Conservation (phyloP, 345 rosid genomes). For the Lepidium didymum region DNA sequence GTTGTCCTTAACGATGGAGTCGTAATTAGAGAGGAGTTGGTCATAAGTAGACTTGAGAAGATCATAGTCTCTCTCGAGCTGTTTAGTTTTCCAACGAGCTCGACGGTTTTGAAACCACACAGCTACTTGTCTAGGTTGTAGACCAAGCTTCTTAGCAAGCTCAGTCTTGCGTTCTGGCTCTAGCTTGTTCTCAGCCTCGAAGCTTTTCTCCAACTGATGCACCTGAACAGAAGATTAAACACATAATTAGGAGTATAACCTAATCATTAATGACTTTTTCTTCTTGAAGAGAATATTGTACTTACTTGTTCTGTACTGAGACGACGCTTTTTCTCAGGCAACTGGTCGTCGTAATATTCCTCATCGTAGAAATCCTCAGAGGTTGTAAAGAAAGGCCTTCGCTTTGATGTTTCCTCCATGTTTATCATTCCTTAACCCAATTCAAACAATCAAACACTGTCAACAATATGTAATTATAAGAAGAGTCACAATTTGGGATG, state of each 20-base stretch:
- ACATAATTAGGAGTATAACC: no score
- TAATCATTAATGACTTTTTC: not conserved
- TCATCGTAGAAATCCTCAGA: constrained; percentile 66
- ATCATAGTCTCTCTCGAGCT: constrained; percentile 82
- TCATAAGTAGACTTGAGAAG: constrained; percentile 75
- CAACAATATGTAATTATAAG: not conserved
- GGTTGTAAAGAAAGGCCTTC: constrained; percentile 66
- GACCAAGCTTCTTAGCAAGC: constrained; percentile 80
- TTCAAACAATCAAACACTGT: not conserved
- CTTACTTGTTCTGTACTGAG: constrained; percentile 68
- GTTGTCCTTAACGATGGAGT: constrained; percentile 49
- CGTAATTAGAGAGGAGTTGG: constrained; percentile 55
- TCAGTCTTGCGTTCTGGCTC: constrained; percentile 86
- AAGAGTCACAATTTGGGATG: no score
- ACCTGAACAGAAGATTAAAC: constrained; percentile 42
- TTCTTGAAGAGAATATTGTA: not conserved
- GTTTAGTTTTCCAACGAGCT: constrained; percentile 93
- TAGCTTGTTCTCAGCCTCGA: constrained; percentile 90
- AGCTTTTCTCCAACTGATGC: constrained; percentile 81
- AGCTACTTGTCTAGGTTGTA: constrained; percentile 92
- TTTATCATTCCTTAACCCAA: constrained; percentile 40
- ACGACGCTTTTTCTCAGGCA: constrained; percentile 82
- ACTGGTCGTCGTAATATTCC: constrained; percentile 70
- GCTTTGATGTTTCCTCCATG: constrained; percentile 61
- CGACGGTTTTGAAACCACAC: constrained; percentile 99